Conservation (phyloP, 352 stramenopile genomes). For the Aphanomyces invadans region DNA sequence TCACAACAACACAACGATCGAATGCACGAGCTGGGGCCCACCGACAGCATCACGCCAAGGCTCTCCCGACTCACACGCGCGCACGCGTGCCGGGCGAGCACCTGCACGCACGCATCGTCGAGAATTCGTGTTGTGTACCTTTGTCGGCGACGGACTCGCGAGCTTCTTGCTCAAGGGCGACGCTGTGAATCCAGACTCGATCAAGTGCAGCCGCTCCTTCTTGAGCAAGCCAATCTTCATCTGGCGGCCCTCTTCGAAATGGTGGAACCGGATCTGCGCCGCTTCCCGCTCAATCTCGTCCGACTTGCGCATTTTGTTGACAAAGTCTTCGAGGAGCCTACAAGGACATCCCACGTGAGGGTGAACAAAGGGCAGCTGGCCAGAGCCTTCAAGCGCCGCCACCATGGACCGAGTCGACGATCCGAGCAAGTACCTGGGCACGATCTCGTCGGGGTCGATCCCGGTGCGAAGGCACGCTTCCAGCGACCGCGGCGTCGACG, state of each 20-base stretch:
- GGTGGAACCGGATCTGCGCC: constrained; percentile 54
- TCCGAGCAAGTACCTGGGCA: constrained; percentile 36
- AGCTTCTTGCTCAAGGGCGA: constrained; percentile 1
- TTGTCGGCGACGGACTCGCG: constrained; percentile 12
- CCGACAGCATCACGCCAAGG: no score
- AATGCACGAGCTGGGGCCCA: no score
- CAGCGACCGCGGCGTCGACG: constrained; percentile 57
- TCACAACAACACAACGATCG: no score
- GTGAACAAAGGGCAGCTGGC: not conserved
- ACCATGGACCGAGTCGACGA: not conserved
- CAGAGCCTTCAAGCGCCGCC: not conserved
- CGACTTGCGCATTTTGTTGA: constrained; percentile 46
- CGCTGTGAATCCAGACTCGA: constrained; percentile 26
- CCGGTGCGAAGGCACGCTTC: constrained; percentile 63
- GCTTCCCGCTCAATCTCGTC: constrained; percentile 65
- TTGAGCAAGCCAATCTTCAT: constrained; percentile 51
- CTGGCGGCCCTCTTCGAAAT: constrained; percentile 59
- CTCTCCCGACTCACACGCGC: no score
- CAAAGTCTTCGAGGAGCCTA: constrained; percentile 42
- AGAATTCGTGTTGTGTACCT: no score
- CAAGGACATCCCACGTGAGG: not conserved
- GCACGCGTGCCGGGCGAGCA: no score
- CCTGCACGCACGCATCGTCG: no score
- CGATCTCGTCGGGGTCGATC: constrained; percentile 54
- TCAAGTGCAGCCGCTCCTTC: constrained; percentile 46